A percentile compares a stretch with the other conserved stretches of the same genome.
Evolutionary conservation across 257 asterid genomes (phyloP).

Genomic region (Ilex asprella): DNA sequence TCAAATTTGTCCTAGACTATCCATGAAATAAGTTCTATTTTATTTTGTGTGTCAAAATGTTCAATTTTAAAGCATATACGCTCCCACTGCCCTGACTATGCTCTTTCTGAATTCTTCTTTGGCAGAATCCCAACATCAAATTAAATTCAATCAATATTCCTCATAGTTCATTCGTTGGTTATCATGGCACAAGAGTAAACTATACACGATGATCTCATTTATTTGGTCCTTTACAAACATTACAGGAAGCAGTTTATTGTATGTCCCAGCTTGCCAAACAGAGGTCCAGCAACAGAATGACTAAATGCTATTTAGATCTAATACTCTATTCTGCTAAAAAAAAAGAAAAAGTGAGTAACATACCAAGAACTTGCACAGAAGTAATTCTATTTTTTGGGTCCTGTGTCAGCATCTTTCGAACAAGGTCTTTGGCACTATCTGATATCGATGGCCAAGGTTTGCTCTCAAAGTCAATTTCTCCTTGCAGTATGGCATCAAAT

Average conservation of each 20-base stretch:
- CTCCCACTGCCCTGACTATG: neutral
- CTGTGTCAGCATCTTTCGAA: constrained; percentile 72
- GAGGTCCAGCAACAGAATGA: neutral
- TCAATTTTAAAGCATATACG: neutral
- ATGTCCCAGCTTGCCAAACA: neutral
- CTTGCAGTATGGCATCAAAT: constrained; percentile 79
- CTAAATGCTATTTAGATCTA: neutral
- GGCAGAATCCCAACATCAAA: too few relatives aligned
- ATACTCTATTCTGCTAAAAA: neutral
- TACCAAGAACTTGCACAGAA: constrained; percentile 86
- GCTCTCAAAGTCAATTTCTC: constrained; percentile 79
- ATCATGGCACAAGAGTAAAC: neutral
- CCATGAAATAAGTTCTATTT: too few relatives aligned
- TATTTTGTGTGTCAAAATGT: neutral
- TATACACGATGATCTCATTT: too few relatives aligned
- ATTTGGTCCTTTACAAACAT: neutral
- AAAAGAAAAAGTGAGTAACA: neutral
- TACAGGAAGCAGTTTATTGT: neutral
- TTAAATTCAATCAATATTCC: neutral
- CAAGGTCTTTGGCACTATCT: constrained; percentile 74
- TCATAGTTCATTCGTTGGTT: neutral
- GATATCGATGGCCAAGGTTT: constrained; percentile 90
- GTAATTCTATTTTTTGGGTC: constrained; percentile 77
- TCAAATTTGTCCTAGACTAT: too few relatives aligned
- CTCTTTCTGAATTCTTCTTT: neutral